Conservation (phyloP, 306 rosid genomes). For the Cucurbita maxima region DNA sequence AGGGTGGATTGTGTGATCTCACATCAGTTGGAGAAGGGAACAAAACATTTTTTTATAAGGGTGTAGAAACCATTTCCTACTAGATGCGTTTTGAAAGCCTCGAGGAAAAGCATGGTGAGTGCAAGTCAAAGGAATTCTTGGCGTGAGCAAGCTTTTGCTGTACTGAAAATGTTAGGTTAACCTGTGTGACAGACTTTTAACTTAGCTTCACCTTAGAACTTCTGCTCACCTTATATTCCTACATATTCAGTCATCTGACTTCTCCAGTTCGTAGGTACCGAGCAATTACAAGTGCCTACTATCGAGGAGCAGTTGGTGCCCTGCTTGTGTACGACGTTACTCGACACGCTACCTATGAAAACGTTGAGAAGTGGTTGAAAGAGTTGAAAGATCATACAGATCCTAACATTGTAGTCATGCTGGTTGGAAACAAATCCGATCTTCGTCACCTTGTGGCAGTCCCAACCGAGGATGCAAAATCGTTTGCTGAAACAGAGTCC, state of each 20-base stretch:
- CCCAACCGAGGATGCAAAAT: no score
- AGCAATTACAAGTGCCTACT: slow-evolving; percentile 50
- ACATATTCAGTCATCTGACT: background rate
- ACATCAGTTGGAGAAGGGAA: no score
- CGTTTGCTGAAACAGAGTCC: no score
- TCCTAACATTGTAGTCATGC: slow-evolving; percentile 49
- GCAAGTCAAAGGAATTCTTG: background rate
- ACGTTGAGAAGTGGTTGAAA: slow-evolving; percentile 37
- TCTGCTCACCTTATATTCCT: background rate
- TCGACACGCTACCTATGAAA: slow-evolving; percentile 39
- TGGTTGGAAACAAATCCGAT: slow-evolving; percentile 48
- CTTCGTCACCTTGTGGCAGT: slow-evolving; percentile 25
- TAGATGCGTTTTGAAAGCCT: no score
- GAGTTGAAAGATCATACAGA: slow-evolving; percentile 50
- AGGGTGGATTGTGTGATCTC: no score
- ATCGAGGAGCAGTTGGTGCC: slow-evolving; percentile 52
- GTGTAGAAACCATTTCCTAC: no score
- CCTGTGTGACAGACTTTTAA: background rate
- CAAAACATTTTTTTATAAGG: no score
- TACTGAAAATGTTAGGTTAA: background rate
- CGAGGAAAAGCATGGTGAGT: background rate
- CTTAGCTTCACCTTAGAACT: background rate
- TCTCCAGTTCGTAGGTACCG: slow-evolving; percentile 25
- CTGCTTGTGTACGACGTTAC: slow-evolving; percentile 43
- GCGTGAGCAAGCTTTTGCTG: background rate